Evolutionary conservation across 805 yeast genomes (phyloP), one percentile per base, ranked within the genome.

Genomic region (Candida dajiaensis): DNA sequence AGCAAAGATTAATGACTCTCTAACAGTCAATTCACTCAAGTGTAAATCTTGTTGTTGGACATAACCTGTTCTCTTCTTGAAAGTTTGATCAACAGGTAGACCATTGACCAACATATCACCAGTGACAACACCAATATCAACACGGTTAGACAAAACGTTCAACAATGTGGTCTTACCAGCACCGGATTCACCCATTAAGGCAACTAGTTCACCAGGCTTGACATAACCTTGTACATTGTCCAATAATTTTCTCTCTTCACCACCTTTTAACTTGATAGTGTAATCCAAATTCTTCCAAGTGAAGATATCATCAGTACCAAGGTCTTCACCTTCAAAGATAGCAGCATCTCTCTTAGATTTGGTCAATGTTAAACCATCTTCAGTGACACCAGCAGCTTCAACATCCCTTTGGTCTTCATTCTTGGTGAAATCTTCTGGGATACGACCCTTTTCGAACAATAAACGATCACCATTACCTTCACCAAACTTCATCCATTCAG

Each of bases 31-130:
- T 25, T 82, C 75, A 20, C 72, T 67, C 57, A 83, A 69, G 64
- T 84, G 89, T 48, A 84, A 66, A 74, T 83, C 89, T 58, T 82
- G 89, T 65, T 84, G 90, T 62, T 83, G 89, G 48, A 81, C 87
- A 58, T 83, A 84, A 55, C 58, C 83, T 41, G 62, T 58, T 0
- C 74, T 66, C 64, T 77, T 67, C 60, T 76, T 81, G 71, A 83
- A 83, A 7, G 86, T 78, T 38, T 72, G 65, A 57, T 78, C 84
- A 58, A 78, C 70, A 51, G 73, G 69, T 45, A 69, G 69, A 49
- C 89, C 89, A 62, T 83, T 80, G 33, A 83, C 86, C 61, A 79
- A 65, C 50, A 47, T 43, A 18, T 82, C 82, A 61, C 85, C 85
- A 42, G 85, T 74, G 47, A 84, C 80, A 45, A 79, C 78, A 68